Evolutionary conservation across 169 alveolate species (phyloP).

Genomic region (Eimeria praecox): DNA sequence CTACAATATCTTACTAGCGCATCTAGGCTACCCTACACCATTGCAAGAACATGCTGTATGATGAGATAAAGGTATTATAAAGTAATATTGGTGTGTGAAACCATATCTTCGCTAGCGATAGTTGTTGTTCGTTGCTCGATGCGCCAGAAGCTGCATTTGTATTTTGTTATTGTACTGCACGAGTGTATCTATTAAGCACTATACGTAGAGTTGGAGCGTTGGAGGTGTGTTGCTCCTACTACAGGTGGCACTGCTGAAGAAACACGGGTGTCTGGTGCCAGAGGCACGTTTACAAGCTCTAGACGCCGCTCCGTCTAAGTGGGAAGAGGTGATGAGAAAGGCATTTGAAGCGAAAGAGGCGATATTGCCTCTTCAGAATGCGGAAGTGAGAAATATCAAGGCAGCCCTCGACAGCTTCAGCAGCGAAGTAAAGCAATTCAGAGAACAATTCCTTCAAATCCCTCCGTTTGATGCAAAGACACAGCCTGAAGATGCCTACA

Average conservation of each 20-base stretch:
- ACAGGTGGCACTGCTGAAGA: constrained; percentile 77
- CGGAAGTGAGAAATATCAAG: constrained; percentile 92
- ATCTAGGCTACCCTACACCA: too few species aligned
- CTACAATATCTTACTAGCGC: too few species aligned
- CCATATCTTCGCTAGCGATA: too few species aligned
- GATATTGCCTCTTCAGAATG: constrained; percentile 90
- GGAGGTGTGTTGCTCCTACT: too few species aligned
- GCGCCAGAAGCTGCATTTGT: too few species aligned
- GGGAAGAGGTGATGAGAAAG: constrained; percentile 93
- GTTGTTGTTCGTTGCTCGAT: too few species aligned
- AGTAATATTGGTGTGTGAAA: too few species aligned
- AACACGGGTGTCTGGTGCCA: constrained; percentile 81
- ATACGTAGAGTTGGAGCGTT: too few species aligned
- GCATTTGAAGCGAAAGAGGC: constrained; percentile 93
- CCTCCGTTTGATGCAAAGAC: constrained; percentile 88
- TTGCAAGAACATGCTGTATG: too few species aligned
- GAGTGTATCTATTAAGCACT: too few species aligned
- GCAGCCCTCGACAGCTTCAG: constrained; percentile 90
- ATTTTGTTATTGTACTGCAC: too few species aligned
- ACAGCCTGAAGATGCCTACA: constrained; percentile 61
- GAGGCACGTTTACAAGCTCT: constrained; percentile 92
- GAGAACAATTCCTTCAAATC: constrained; percentile 88
- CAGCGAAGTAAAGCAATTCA: constrained; percentile 89
- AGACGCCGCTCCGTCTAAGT: constrained; percentile 92
- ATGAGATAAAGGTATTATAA: too few species aligned